phyloP scores from a whole-genome alignment of 805 yeast genomes.

The Kuraishia capsulata region DNA sequence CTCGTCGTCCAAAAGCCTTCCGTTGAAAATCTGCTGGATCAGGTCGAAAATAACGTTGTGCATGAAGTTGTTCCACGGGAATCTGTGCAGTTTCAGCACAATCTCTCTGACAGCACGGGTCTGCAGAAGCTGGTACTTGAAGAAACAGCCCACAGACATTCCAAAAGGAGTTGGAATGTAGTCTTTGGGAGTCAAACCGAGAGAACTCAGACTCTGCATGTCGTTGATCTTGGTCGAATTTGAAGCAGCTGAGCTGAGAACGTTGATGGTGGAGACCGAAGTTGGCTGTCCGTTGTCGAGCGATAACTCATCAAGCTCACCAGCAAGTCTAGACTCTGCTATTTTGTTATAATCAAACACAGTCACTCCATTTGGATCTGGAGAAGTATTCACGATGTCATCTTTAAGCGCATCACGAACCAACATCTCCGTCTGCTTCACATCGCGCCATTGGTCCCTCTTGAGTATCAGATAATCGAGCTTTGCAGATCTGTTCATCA shows the following conservation, averaged over 20 bases:
- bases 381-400: constrained; percentile 12
- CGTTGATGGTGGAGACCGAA: background rate
- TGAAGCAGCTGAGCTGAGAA: constrained; percentile 1
- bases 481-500: constrained; percentile 65
- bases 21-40: constrained; percentile 88
- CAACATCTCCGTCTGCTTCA: constrained; percentile 32
- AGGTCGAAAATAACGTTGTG: constrained; percentile 96
- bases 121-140: constrained; percentile 73
- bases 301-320: background rate
- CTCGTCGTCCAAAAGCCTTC: constrained; percentile 31
- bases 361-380: constrained; percentile 4
- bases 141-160: constrained; percentile 63
- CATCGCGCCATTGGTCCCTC: constrained; percentile 61
- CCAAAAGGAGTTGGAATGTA: constrained; percentile 17
- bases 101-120: constrained; percentile 55
- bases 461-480: constrained; percentile 55
- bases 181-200: constrained; percentile 5
- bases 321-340: constrained; percentile 1
- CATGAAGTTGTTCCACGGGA: constrained; percentile 96
- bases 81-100: constrained; percentile 59
- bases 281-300: background rate
- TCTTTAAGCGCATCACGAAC: constrained; percentile 25
- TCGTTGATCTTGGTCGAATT: no score
- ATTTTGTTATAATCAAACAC: constrained; percentile 1
- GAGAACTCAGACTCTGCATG: no score